Percentiles rank a stretch among this genome's conserved stretches.
Evolutionary conservation across 1,284 basidiomycete species (phyloP).

Genomic region (Apiotrichum porosum): DNA sequence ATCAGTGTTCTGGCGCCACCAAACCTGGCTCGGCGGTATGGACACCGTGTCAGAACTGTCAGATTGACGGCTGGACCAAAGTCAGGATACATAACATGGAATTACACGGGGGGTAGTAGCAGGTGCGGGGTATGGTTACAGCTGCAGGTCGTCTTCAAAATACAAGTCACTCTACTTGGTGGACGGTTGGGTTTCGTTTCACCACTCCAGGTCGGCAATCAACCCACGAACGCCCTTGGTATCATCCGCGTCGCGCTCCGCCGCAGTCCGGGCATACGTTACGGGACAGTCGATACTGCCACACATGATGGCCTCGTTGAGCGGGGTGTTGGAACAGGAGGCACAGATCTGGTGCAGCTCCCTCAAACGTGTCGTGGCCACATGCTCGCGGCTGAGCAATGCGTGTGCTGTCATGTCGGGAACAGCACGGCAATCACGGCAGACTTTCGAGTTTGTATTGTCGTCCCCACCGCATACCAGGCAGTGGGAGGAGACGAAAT

Average conservation of each 20-base stretch:
- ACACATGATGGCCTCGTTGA: slow-evolving; percentile 63
- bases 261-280: slow-evolving; percentile 67
- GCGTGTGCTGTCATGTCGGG: slow-evolving; percentile 59
- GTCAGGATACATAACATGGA: too few species aligned
- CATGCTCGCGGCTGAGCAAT: slow-evolving; percentile 57
- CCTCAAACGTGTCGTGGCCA: slow-evolving; percentile 57
- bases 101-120: too few species aligned
- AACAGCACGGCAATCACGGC: slow-evolving; percentile 58
- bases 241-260: slow-evolving; percentile 57
- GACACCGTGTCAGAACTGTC: too few species aligned
- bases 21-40: too few species aligned
- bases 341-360: slow-evolving; percentile 65
- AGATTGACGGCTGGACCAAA: too few species aligned
- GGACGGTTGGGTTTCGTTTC: too few species aligned
- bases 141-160: too few species aligned
- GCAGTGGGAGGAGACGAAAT: slow-evolving; percentile 7
- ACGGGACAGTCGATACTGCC: slow-evolving; percentile 79
- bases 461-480: too few species aligned
- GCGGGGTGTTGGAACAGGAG: slow-evolving; percentile 59
- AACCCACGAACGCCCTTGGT: slow-evolving; percentile 25
- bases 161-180: too few species aligned
- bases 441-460: too few species aligned
- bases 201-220: slow-evolving; percentile 16
- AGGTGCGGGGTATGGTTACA: too few species aligned
- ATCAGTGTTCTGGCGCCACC: too few species aligned